Evolutionary conservation across 2,329 filamentous ascomycete species (phyloP), one percentile per base, ranked within the genome.

Genomic region (Beauveria varroae): DNA sequence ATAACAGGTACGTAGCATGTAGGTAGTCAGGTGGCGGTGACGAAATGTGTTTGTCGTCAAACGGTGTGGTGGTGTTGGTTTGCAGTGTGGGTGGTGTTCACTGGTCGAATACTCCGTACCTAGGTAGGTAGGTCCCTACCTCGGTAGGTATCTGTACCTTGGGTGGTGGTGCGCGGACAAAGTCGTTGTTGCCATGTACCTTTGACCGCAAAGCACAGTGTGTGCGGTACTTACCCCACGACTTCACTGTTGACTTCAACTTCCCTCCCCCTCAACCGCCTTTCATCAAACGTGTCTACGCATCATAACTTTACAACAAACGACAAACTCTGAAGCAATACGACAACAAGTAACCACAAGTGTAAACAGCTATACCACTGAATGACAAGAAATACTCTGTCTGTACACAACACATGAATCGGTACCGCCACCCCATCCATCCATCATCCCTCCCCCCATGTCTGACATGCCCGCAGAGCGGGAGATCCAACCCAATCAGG

Each of bases 401-500:
- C 4, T 12, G 3, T 12, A 34, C 30, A 14, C 34, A 37, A 14
- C 34, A 37, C 34, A 37, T 37, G 12, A 37, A 37, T 37, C 34
- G 12, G 34, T 14, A 37, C 34, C 34, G 5, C 34, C 34, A 14
- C 2, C 12, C 34, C 30, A 5, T 37, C 34, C 34, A 14, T 37
- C 34, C 34, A 37, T 37, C 5, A 26, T 26, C 34, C n/a, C 44
- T 6, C 44, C 44, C 16, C 53, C 24, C 26, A 28, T 56, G 53
- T 26, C 18, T 43, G 18, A 44, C n/a, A 41, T 52, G 34, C 30
- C 30, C 40, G 26, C 50, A 55, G 22, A 47, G 60, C 64, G 62
- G 61, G 63, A 64, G 63, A 44, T 53, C 56, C 63, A 63, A 54
- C 57, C 63, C 61, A 58, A 62, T 62, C 18, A 61, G 58, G 60